A percentile compares a stretch with the other conserved stretches of the same genome.
These are phyloP conservation scores for Globisporangium ultimum DNA, from an alignment of 352 stramenopile species.

Conservation along the genomic window DNA sequence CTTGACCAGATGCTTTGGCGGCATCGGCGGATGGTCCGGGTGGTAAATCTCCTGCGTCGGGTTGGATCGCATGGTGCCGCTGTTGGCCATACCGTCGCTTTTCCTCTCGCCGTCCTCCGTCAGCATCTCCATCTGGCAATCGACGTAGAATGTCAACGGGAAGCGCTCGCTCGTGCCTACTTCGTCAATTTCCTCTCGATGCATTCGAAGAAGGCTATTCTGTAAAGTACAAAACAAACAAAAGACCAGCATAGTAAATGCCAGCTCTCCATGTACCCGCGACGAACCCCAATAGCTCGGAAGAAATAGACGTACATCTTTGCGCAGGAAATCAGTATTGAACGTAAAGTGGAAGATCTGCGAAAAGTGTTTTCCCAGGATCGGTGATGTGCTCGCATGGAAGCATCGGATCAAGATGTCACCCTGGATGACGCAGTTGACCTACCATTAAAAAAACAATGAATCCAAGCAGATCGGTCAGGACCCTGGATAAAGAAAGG, in stretches of 20 bases:
- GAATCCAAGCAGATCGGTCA: no score
- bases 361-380: constrained; percentile 75
- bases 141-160: constrained; percentile 51
- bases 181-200: constrained; percentile 62
- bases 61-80: not conserved
- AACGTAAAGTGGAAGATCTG: constrained; percentile 88
- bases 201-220: constrained; percentile 45
- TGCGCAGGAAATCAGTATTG: constrained; percentile 79
- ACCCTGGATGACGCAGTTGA: constrained; percentile 68
- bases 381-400: constrained; percentile 65
- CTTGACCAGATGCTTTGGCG: constrained; percentile 14
- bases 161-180: constrained; percentile 47
- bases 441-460: constrained; percentile 30
- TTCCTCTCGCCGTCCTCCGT: not conserved
- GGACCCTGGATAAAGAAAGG: not conserved
- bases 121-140: constrained; percentile 46
- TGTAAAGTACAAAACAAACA: constrained; percentile 10
- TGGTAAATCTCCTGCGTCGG: not conserved
- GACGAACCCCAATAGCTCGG: no score
- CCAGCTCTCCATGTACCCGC: no score
- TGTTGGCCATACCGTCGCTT: not conserved
- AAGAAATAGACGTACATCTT: constrained; percentile 35
- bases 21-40: constrained; percentile 2
- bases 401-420: constrained; percentile 73
- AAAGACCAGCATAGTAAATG: not conserved